Evolutionary conservation across 169 alveolate genomes (phyloP), one percentile per base, ranked within the genome.

Genomic region (Eimeria acervulina): DNA sequence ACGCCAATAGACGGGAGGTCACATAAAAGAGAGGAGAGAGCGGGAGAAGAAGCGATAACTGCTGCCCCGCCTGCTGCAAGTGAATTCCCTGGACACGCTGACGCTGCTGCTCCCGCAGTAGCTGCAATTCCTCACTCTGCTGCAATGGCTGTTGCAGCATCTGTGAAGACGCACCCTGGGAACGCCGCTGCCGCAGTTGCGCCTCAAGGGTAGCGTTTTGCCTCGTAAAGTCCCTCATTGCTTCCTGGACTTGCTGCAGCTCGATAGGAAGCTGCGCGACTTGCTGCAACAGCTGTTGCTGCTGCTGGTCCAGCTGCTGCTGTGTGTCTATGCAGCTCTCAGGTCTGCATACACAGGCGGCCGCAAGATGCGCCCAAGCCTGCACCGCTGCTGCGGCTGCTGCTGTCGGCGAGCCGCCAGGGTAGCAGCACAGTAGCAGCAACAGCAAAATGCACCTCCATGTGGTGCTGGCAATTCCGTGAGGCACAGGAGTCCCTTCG

Each of bases 371-470:
- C 33, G 61, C 93, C 93, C 93, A 84, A 2, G 93, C 78, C 63
- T 84, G 93, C 78, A 55, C 55, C 23, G 93, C 74, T 55, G 93
- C 80, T 52, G 93, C n/a, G n/a, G n/a, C 78, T 55, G 93, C 74
- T 51, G 52, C 80, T 52, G 52, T 44, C 31, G 78, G 76, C 23
- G 78, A 84, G 93, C 52, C n/a, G 33, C 78, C 78, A 36, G 93
- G 55, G 93, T 19, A 55, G 78, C 93, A 84, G 78, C 78, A 51
- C 13, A 40, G 78, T 44, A 84, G 21, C 33, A 84, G 80, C n/a
- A 59, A 33, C 51, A 84, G 80, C 78, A 84, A 33, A 15, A 84
- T 51, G 63, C 93, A 84, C 52, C 93, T 84, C 93, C 93, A 84
- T 21, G 93, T 52, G 33, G 23, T 33, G 42, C 52, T 40, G 42